Evolutionary conservation across 306 rosid genomes (phyloP).

Genomic region (Quercus alba): DNA sequence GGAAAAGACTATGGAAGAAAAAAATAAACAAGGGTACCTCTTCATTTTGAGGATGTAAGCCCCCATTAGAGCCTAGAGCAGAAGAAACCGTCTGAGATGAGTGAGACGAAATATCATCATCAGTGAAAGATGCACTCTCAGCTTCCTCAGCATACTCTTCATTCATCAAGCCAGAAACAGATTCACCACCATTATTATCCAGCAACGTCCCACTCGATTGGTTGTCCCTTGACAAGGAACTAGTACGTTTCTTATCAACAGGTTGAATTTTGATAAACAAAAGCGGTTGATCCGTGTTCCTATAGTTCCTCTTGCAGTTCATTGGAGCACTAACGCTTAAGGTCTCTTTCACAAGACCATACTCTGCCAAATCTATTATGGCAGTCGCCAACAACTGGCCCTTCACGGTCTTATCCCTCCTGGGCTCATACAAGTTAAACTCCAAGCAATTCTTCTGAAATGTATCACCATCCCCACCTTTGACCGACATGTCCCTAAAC

Average conservation of each 20-base stretch:
- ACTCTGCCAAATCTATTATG: slow-evolving; percentile 76
- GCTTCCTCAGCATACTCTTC: slow-evolving; percentile 81
- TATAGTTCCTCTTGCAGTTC: slow-evolving; percentile 82
- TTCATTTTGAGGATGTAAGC: slow-evolving; percentile 36
- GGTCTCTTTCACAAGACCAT: slow-evolving; percentile 66
- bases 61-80: slow-evolving; percentile 34
- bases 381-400: slow-evolving; percentile 90
- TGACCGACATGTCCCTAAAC: slow-evolving; percentile 65
- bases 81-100: slow-evolving; percentile 61
- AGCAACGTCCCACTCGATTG: slow-evolving; percentile 41
- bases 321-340: slow-evolving; percentile 47
- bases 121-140: slow-evolving; percentile 68
- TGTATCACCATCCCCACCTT: slow-evolving; percentile 51
- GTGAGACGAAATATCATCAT: slow-evolving; percentile 90
- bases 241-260: slow-evolving; percentile 40
- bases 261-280: slow-evolving; percentile 68
- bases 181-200: slow-evolving; percentile 55
- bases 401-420: slow-evolving; percentile 72
- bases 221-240: slow-evolving; percentile 43
- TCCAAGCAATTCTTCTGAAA: slow-evolving; percentile 83
- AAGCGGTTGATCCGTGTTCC: slow-evolving; percentile 75
- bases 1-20: slow-evolving; percentile 1
- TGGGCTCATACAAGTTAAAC: slow-evolving; percentile 75
- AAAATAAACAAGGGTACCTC: slow-evolving; percentile 48
- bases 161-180: slow-evolving; percentile 56